These are phyloP conservation scores for Suhomyces terraborum DNA, from an alignment of 1,139 yeast genomes.

Conservation along the genomic window DNA sequence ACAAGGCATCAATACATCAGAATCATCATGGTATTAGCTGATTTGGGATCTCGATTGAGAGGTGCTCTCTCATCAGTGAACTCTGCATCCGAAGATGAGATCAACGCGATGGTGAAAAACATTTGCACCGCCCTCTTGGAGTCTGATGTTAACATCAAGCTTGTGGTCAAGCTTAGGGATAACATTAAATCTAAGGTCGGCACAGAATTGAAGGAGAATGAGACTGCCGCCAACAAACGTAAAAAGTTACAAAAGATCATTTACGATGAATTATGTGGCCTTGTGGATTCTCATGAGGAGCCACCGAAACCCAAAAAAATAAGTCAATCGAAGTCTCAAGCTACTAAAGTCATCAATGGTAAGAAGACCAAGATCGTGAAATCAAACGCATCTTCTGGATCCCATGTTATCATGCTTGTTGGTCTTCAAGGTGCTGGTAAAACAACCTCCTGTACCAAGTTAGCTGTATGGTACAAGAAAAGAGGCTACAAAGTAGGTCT, in stretches of 20 bases:
- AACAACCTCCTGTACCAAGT: slow-evolving; percentile 94
- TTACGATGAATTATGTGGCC: slow-evolving; percentile 83
- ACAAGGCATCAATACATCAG: background rate
- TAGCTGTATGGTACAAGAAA: slow-evolving; percentile 91
- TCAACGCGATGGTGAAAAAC: slow-evolving; percentile 69
- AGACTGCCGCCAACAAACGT: slow-evolving; percentile 64
- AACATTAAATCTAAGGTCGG: slow-evolving; percentile 63
- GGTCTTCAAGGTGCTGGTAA: slow-evolving; percentile 99
- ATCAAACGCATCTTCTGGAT: slow-evolving; percentile 28
- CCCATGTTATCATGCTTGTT: slow-evolving; percentile 87
- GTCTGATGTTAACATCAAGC: slow-evolving; percentile 85
- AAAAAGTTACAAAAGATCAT: slow-evolving; percentile 87
- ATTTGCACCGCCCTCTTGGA: slow-evolving; percentile 88
- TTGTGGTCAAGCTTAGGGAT: slow-evolving; percentile 77
- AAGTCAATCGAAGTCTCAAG: slow-evolving; percentile 11
- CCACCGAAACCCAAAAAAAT: slow-evolving; percentile 85
- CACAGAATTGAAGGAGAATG: slow-evolving; percentile 51
- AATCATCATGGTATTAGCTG: slow-evolving; percentile 82
- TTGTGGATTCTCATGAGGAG: slow-evolving; percentile 70
- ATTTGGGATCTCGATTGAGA: slow-evolving; percentile 84
- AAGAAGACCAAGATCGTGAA: slow-evolving; percentile 30
- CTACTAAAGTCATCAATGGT: slow-evolving; percentile 29
- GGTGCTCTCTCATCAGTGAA: slow-evolving; percentile 64
- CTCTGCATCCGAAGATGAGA: slow-evolving; percentile 44
- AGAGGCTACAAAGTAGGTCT: slow-evolving; percentile 93